Percentiles rank a stretch among this genome's conserved stretches.
phyloP scores from a whole-genome alignment of 2,329 filamentous ascomycete genomes.

The Talaromyces sp. region DNA sequence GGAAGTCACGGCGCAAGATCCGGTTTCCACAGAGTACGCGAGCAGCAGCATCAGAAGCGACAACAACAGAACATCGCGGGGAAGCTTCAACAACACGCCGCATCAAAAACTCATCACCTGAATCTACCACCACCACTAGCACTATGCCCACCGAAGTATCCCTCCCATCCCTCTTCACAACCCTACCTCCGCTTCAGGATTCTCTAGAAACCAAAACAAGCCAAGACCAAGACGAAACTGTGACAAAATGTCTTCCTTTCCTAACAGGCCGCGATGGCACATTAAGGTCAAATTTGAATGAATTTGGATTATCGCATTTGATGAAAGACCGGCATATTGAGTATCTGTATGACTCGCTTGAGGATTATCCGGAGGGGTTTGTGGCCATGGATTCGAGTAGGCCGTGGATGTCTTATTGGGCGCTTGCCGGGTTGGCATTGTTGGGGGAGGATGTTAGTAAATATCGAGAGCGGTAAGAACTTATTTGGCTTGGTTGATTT shows the following conservation, averaged over 20 bases:
- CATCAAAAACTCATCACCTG: not conserved
- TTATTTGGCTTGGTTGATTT: not conserved
- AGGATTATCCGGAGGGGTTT: conserved; percentile 65
- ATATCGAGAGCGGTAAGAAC: conserved; percentile 60
- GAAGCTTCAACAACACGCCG: conserved; percentile 17
- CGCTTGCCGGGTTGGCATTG: conserved; percentile 67
- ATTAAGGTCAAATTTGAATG: conserved; percentile 58
- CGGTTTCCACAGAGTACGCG: conserved; percentile 34
- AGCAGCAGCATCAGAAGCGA: conserved; percentile 19
- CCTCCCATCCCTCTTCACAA: conserved; percentile 37
- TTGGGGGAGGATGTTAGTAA: conserved; percentile 68
- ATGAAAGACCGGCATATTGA: conserved; percentile 56
- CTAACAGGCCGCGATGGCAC: conserved; percentile 52
- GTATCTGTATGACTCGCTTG: conserved; percentile 49
- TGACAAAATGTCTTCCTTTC: conserved; percentile 66
- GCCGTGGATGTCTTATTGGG: conserved; percentile 96
- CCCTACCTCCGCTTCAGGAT: conserved; percentile 63
- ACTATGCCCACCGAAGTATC: not conserved
- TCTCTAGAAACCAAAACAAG: conserved; percentile 65
- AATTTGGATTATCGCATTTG: conserved; percentile 70
- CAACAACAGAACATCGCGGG: conserved; percentile 16
- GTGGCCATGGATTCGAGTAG: conserved; percentile 77
- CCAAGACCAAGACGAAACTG: conserved; percentile 63
- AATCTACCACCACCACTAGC: not conserved
- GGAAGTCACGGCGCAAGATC: conserved; percentile 38